These are phyloP conservation scores for Plasmodium relictum DNA, from an alignment of 169 alveolate species.

Conservation along the genomic window DNA sequence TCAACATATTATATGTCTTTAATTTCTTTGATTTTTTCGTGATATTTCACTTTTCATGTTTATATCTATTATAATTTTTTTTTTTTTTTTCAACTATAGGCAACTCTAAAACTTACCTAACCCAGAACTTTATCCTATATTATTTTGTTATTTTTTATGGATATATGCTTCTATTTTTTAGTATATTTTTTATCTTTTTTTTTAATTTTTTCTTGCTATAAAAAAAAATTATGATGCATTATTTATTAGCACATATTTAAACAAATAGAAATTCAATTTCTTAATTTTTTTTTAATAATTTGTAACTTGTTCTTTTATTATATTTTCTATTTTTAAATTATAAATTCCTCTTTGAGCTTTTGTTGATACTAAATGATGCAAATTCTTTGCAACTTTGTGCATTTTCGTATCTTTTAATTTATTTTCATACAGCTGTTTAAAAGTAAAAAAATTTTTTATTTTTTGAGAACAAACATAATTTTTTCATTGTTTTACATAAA, in stretches of 20 bases:
- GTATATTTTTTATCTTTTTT: constrained; percentile 1
- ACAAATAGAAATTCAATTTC: neutral
- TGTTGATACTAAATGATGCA: constrained; percentile 69
- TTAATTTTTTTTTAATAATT: constrained; percentile 16
- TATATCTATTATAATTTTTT: neutral
- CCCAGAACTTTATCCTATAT: neutral
- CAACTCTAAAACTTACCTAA: constrained; percentile 67
- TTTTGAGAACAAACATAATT: neutral
- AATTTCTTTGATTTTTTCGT: too few species aligned
- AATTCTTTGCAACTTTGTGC: constrained; percentile 60
- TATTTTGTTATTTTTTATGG: neutral
- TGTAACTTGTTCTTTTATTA: constrained; percentile 54
- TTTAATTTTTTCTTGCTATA: constrained; percentile 54
- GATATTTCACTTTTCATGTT: too few species aligned
- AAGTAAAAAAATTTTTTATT: neutral
- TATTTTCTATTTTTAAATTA: constrained; percentile 68
- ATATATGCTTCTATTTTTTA: neutral
- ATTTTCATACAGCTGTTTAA: constrained; percentile 28
- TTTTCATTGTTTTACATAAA: neutral
- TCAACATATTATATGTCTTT: too few species aligned
- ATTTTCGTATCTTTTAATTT: constrained; percentile 41
- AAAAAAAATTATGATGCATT: neutral
- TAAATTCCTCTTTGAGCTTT: constrained; percentile 70
- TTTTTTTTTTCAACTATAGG: constrained; percentile 39
- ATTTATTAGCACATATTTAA: neutral